Percentiles rank a stretch among this genome's conserved stretches.
Evolutionary conservation across 805 yeast genomes (phyloP).

Genomic region (Starmera quercuum): DNA sequence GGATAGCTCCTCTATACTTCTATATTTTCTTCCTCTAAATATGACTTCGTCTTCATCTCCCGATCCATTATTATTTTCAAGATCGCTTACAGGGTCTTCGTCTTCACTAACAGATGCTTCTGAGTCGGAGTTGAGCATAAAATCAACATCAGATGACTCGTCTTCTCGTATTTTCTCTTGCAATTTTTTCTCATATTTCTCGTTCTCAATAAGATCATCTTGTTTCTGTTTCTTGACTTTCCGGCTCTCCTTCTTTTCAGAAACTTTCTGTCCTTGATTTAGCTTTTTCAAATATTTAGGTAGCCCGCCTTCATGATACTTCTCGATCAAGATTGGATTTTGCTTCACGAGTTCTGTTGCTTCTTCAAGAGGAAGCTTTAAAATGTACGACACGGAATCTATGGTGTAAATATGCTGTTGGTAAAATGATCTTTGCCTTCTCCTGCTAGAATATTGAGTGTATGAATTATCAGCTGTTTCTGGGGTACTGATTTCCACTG

Average conservation of each 20-base stretch:
- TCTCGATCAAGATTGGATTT: slow-evolving; percentile 16
- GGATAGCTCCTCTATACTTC: slow-evolving; percentile 11
- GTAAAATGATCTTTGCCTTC: slow-evolving; percentile 14
- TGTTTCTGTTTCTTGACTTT: not conserved
- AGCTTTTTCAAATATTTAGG: slow-evolving; percentile 6
- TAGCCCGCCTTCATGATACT: slow-evolving; percentile 20
- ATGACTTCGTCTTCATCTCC: not conserved
- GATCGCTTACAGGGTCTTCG: not conserved
- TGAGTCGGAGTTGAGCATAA: not conserved
- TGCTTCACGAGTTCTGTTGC: slow-evolving; percentile 15
- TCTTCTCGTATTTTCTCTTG: not conserved
- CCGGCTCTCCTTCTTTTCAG: not conserved
- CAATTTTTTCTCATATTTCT: not conserved
- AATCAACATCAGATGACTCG: not conserved
- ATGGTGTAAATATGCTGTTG: slow-evolving; percentile 20
- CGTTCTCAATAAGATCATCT: not conserved
- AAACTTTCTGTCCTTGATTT: slow-evolving; percentile 1
- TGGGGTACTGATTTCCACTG: no score
- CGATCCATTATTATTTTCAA: not conserved
- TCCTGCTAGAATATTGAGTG: not conserved
- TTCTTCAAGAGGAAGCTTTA: slow-evolving; percentile 10
- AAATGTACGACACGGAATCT: slow-evolving; percentile 14
- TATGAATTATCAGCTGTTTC: not conserved
- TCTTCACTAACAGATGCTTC: slow-evolving; percentile 1
- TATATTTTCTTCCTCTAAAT: slow-evolving; percentile 15